Percentiles rank a stretch among this genome's conserved stretches.
These are phyloP conservation scores for Beauveria scarabaeidicola DNA, from an alignment of 2,329 filamentous ascomycete species.

Conservation along the genomic window DNA sequence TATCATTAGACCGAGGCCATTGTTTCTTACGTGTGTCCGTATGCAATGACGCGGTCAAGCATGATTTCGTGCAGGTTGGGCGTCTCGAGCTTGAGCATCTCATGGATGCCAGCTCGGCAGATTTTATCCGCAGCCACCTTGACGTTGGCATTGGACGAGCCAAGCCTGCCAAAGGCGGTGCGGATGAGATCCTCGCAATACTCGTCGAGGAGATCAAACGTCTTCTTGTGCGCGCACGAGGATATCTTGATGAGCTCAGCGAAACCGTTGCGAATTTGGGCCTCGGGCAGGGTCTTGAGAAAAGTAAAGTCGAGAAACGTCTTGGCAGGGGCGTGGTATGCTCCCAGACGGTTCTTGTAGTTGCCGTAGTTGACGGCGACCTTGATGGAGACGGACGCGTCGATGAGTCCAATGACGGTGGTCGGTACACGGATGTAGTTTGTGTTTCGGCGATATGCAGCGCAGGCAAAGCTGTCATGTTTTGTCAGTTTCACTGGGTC, in stretches of 20 bases:
- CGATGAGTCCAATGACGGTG: conserved; percentile 66
- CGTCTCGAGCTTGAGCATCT: conserved; percentile 67
- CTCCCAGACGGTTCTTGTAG: conserved; percentile 67
- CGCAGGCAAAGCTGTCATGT: conserved; percentile 53
- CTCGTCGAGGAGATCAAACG: conserved; percentile 59
- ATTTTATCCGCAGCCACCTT: conserved; percentile 55
- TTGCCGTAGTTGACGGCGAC: conserved; percentile 71
- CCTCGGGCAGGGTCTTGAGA: conserved; percentile 56
- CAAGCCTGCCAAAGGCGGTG: conserved; percentile 54
- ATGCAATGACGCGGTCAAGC: conserved; percentile 63
- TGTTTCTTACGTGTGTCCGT: conserved; percentile 54
- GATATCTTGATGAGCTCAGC: conserved; percentile 71
- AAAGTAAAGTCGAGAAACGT: conserved; percentile 69
- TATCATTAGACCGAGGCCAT: no score
- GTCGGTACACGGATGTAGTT: conserved; percentile 68
- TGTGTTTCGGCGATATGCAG: conserved; percentile 62
- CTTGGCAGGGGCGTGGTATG: conserved; percentile 63
- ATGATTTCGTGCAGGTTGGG: conserved; percentile 67
- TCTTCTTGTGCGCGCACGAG: conserved; percentile 56
- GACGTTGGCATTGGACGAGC: conserved; percentile 47
- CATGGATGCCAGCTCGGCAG: conserved; percentile 59
- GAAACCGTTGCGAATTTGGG: conserved; percentile 65
- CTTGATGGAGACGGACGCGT: conserved; percentile 68
- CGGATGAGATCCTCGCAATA: conserved; percentile 60
- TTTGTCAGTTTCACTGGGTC: conserved; percentile 16